Conservation (phyloP, 1,284 basidiomycete genomes). For the Moniliella sp. region DNA sequence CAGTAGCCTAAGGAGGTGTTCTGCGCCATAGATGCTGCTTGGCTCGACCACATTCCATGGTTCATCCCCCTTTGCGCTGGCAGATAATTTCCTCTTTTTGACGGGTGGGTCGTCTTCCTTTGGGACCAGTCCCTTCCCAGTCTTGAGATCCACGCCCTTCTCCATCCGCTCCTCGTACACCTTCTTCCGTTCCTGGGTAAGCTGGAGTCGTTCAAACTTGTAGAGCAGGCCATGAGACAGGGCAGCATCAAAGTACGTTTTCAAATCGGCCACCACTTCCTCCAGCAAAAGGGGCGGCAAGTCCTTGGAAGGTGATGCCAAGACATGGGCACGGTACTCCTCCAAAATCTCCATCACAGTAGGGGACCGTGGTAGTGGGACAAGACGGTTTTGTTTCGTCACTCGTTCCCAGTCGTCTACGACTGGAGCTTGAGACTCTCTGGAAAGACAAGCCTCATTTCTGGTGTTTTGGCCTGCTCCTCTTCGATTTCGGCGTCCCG, state of each 20-base stretch:
- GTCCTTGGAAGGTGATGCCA: conserved; percentile 1
- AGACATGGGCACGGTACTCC: conserved; percentile 42
- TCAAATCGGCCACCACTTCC: conserved; percentile 69
- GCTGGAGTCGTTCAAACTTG: conserved; percentile 78
- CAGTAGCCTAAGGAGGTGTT: conserved; percentile 74
- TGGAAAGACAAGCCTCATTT: conserved; percentile 73
- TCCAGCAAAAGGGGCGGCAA: conserved; percentile 39
- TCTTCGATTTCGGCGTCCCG: conserved; percentile 39
- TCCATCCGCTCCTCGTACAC: conserved; percentile 37
- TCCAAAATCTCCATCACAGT: conserved; percentile 57
- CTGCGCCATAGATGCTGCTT: conserved; percentile 76
- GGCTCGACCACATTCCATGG: conserved; percentile 48
- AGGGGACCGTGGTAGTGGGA: conserved; percentile 61
- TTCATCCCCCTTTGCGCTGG: conserved; percentile 39
- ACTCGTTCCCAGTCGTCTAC: conserved; percentile 93
- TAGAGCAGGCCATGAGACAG: conserved; percentile 78
- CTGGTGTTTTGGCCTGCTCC: conserved; percentile 49
- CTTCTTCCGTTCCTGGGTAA: conserved; percentile 57
- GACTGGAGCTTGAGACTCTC: conserved; percentile 66
- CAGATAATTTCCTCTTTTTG: background rate
- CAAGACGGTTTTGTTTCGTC: conserved; percentile 78
- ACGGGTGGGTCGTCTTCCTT: background rate
- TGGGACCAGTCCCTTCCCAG: background rate
- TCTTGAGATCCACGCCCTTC: background rate
- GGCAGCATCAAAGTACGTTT: conserved; percentile 75